Percentiles rank a stretch among this genome's conserved stretches.
phyloP scores from a whole-genome alignment of 495 filamentous ascomycete genomes.

The Aspergillus avenaceus region DNA sequence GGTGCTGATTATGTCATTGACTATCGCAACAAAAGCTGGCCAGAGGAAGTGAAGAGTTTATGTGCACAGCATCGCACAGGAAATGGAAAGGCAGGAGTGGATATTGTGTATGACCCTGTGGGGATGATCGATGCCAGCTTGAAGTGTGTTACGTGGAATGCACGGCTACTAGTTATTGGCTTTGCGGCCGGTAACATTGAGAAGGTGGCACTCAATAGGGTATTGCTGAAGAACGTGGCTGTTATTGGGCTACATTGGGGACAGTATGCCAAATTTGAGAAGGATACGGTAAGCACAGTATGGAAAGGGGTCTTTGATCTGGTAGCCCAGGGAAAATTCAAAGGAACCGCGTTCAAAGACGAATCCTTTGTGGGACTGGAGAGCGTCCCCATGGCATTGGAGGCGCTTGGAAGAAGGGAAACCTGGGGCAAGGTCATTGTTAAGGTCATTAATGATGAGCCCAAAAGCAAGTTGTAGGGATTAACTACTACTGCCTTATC shows the following conservation, averaged over 20 bases:
- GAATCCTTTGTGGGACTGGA: conserved; percentile 79
- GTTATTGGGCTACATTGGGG: conserved; percentile 93
- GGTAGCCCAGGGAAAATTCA: conserved; percentile 74
- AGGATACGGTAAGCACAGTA: conserved; percentile 62
- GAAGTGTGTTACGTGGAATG: conserved; percentile 91
- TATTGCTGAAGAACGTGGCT: conserved; percentile 89
- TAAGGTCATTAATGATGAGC: conserved; percentile 65
- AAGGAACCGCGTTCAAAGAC: conserved; percentile 76
- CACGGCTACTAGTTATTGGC: conserved; percentile 78
- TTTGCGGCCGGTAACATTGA: conserved; percentile 89
- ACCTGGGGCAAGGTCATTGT: conserved; percentile 98
- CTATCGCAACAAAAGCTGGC: conserved; percentile 70
- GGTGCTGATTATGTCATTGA: conserved; percentile 82
- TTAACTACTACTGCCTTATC: not conserved
- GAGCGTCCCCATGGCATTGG: conserved; percentile 69
- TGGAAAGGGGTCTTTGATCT: conserved; percentile 80
- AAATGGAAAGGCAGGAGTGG: conserved; percentile 63
- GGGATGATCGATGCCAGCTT: conserved; percentile 78
- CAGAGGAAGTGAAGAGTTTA: conserved; percentile 70
- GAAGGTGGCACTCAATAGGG: conserved; percentile 86
- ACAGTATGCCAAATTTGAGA: conserved; percentile 70
- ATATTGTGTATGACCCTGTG: conserved; percentile 89
- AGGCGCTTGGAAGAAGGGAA: conserved; percentile 70
- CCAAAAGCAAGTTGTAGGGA: conserved; percentile 46
- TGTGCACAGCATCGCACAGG: conserved; percentile 50